Conservation (phyloP, 1,139 yeast species). For the Eremothecium sinecaudum region DNA sequence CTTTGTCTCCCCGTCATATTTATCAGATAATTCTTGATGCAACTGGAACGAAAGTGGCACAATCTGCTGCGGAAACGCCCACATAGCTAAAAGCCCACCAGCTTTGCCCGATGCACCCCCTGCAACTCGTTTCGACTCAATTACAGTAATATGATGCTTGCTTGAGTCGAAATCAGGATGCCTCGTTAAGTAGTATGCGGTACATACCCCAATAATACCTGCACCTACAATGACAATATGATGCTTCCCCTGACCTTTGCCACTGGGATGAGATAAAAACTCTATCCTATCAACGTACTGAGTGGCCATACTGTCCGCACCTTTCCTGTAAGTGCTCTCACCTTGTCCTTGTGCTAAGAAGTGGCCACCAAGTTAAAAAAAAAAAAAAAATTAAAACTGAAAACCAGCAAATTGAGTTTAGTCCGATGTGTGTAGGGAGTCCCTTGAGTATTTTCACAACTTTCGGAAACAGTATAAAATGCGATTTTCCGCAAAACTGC, state of each 20-base stretch:
- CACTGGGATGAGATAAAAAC: conserved; percentile 44
- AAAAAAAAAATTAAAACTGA: too few relatives aligned
- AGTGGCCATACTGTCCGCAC: conserved; percentile 13
- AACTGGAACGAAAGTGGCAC: conserved; percentile 81
- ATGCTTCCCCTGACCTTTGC: conserved; percentile 49
- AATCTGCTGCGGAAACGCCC: conserved; percentile 96
- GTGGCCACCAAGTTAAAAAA: too few relatives aligned
- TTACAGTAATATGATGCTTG: conserved; percentile 71
- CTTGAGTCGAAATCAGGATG: conserved; percentile 71
- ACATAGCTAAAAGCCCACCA: conserved; percentile 84
- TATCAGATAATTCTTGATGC: conserved; percentile 73
- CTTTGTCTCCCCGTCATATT: conserved; percentile 67
- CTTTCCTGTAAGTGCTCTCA: too few relatives aligned
- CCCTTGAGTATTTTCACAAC: too few relatives aligned
- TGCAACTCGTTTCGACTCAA: conserved; percentile 87
- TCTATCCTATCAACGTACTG: conserved; percentile 23
- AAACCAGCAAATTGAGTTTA: too few relatives aligned
- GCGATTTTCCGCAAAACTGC: too few relatives aligned
- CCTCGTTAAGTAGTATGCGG: conserved; percentile 77
- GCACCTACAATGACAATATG: conserved; percentile 81
- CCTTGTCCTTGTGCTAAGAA: too few relatives aligned
- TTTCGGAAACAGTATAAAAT: too few relatives aligned
- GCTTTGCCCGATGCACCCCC: conserved; percentile 98
- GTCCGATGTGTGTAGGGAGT: too few relatives aligned
- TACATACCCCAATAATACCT: conserved; percentile 92